A percentile compares a stretch with the other conserved stretches of the same genome.
phyloP scores from a whole-genome alignment of 768 basidiomycete genomes.

The Auricularia sp. region DNA sequence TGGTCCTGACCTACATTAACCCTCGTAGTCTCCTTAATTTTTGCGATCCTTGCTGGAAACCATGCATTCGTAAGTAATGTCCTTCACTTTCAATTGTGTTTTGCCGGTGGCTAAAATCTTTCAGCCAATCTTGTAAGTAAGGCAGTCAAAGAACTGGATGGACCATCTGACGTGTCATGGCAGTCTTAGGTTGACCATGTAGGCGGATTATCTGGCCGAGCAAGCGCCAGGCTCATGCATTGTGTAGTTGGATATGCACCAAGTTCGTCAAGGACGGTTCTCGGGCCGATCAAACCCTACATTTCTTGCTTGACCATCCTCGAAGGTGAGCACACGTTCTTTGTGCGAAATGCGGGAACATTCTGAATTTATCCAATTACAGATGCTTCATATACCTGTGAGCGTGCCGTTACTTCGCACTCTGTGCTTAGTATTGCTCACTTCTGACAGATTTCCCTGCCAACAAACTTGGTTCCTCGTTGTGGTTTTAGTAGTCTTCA shows the following conservation, averaged over 20 bases:
- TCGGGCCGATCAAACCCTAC: conserved; percentile 64
- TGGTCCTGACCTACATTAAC: background rate
- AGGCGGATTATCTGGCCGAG: conserved; percentile 19
- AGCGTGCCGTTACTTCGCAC: background rate
- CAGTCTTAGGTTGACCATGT: conserved; percentile 81
- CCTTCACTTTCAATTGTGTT: background rate
- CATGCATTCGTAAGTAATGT: conserved; percentile 72
- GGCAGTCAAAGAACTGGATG: background rate
- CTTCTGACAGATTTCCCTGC: conserved; percentile 50
- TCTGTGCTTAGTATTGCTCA: too few relatives aligned
- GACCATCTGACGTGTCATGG: background rate
- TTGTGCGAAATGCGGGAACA: conserved; percentile 12
- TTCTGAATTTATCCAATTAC: background rate
- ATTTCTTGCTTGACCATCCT: conserved; percentile 91
- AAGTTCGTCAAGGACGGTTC: conserved; percentile 53
- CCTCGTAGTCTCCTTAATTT: conserved; percentile 41
- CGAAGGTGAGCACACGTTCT: conserved; percentile 35
- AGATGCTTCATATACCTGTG: conserved; percentile 74
- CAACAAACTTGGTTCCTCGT: conserved; percentile 92
- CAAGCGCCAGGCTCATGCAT: too few relatives aligned
- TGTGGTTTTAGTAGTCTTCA: conserved; percentile 54
- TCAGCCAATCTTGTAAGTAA: conserved; percentile 72
- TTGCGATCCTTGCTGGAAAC: conserved; percentile 84
- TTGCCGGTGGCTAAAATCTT: conserved; percentile 3
- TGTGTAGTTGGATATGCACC: conserved; percentile 58